Percentiles rank a stretch among this genome's conserved stretches.
Evolutionary conservation across 1,139 yeast species (phyloP).

Genomic region (Blastobotrys persicus): DNA sequence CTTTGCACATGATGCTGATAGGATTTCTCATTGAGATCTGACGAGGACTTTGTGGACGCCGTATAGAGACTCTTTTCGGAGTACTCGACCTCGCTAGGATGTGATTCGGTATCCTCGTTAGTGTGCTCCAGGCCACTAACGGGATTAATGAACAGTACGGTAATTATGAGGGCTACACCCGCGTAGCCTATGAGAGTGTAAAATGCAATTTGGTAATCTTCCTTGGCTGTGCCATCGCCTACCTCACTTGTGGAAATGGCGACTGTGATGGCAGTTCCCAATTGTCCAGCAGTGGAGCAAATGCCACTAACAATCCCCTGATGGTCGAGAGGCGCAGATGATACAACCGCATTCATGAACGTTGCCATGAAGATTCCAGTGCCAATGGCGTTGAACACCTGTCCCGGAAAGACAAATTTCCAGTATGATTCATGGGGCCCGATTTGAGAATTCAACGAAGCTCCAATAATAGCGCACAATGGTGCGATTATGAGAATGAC

Average conservation of each 20-base stretch:
- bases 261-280: slow-evolving; percentile 27
- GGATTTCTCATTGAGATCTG: not conserved
- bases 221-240: slow-evolving; percentile 15
- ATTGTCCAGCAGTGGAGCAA: slow-evolving; percentile 34
- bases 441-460: slow-evolving; percentile 30
- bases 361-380: slow-evolving; percentile 25
- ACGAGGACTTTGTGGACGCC: not conserved
- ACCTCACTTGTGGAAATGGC: slow-evolving; percentile 31
- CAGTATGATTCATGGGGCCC: slow-evolving; percentile 29
- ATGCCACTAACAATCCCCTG: slow-evolving; percentile 39
- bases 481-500: slow-evolving; percentile 25
- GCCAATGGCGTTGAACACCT: slow-evolving; percentile 28
- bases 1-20: not conserved
- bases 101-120: not conserved
- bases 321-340: slow-evolving; percentile 35
- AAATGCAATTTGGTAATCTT: slow-evolving; percentile 16
- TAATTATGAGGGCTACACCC: slow-evolving; percentile 17
- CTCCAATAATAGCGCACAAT: slow-evolving; percentile 22
- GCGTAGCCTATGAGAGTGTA: slow-evolving; percentile 23
- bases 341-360: slow-evolving; percentile 26
- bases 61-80: not conserved
- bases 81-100: not conserved
- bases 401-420: slow-evolving; percentile 32
- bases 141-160: slow-evolving; percentile 17
- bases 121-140: not conserved